A percentile compares a stretch with the other conserved stretches of the same genome.
Conservation (phyloP, 164 flowering plant species). For the Stephania cephalantha region DNA sequence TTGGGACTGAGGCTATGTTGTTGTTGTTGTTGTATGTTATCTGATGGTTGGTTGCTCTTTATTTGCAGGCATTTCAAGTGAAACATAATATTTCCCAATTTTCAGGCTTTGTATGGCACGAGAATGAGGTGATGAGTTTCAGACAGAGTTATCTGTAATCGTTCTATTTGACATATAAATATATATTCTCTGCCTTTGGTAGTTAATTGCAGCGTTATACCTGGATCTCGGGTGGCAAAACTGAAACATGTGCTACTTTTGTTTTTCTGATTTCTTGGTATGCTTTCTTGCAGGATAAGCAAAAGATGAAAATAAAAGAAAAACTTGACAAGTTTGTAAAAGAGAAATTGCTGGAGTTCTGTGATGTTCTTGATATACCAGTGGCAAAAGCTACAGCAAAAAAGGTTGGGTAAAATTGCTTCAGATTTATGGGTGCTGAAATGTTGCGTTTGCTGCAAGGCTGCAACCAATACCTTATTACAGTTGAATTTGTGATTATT, state of each 20-base stretch:
- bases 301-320: slow-evolving; percentile 59
- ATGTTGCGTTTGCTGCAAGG: too few species aligned
- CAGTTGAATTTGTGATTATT: too few species aligned
- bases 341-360: slow-evolving; percentile 72
- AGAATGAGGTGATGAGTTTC: slow-evolving; percentile 58
- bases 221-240: neutral
- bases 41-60: neutral
- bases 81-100: slow-evolving; percentile 72
- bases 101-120: slow-evolving; percentile 93
- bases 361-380: slow-evolving; percentile 77
- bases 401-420: slow-evolving; percentile 51
- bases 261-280: neutral
- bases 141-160: neutral
- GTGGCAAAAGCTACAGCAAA: slow-evolving; percentile 52
- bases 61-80: slow-evolving; percentile 59
- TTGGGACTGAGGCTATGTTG: too few species aligned
- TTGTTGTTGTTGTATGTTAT: too few species aligned
- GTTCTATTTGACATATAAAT: neutral
- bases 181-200: neutral
- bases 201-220: neutral
- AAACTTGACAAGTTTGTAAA: slow-evolving; percentile 73
- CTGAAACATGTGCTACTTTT: neutral
- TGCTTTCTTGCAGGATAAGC: slow-evolving; percentile 60
- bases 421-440: neutral
- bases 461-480: too few species aligned